Evolutionary conservation across 441 rosid genomes (phyloP).

Genomic region (Euphorbia schlechtendalii): DNA sequence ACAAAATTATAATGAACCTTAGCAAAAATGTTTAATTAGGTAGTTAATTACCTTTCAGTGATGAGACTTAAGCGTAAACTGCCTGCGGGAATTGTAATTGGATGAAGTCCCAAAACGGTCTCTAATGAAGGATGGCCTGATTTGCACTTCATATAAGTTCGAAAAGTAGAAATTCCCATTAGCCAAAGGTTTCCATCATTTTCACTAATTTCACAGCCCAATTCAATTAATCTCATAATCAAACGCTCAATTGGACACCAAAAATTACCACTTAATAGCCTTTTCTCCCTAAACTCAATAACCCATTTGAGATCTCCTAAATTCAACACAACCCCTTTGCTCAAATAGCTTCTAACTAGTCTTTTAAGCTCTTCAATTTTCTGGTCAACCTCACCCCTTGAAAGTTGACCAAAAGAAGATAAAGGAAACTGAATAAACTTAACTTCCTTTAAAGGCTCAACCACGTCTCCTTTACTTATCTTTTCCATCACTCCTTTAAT

Average conservation of each 20-base stretch:
- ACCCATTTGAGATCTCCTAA: slow-evolving; percentile 59
- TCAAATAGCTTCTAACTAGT: slow-evolving; percentile 29
- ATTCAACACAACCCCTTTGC: slow-evolving; percentile 48
- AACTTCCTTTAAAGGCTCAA: slow-evolving; percentile 46
- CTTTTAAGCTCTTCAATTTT: slow-evolving; percentile 43
- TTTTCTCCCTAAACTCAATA: slow-evolving; percentile 38
- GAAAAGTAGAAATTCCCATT: slow-evolving; percentile 46
- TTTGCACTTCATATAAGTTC: slow-evolving; percentile 49
- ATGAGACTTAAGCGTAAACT: slow-evolving; percentile 67
- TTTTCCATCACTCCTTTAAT: slow-evolving; percentile 41
- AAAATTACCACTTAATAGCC: too few species aligned
- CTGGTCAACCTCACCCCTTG: slow-evolving; percentile 45
- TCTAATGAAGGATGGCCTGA: slow-evolving; percentile 45
- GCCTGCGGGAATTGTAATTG: slow-evolving; percentile 65
- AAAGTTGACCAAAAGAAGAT: slow-evolving; percentile 31
- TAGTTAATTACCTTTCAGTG: slow-evolving; percentile 54
- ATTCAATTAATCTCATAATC: slow-evolving; percentile 48
- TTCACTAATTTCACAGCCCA: slow-evolving; percentile 37
- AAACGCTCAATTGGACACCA: slow-evolving; percentile 48
- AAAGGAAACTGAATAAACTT: slow-evolving; percentile 42
- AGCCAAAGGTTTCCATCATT: slow-evolving; percentile 40
- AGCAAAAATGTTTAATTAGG: background rate
- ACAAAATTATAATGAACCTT: slow-evolving; percentile 2
- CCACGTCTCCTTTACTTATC: slow-evolving; percentile 48
- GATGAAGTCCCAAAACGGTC: slow-evolving; percentile 51